A percentile compares a stretch with the other conserved stretches of the same genome.
These are phyloP conservation scores for Hypholoma sublateritium DNA, from an alignment of 768 basidiomycete genomes.

Conservation along the genomic window DNA sequence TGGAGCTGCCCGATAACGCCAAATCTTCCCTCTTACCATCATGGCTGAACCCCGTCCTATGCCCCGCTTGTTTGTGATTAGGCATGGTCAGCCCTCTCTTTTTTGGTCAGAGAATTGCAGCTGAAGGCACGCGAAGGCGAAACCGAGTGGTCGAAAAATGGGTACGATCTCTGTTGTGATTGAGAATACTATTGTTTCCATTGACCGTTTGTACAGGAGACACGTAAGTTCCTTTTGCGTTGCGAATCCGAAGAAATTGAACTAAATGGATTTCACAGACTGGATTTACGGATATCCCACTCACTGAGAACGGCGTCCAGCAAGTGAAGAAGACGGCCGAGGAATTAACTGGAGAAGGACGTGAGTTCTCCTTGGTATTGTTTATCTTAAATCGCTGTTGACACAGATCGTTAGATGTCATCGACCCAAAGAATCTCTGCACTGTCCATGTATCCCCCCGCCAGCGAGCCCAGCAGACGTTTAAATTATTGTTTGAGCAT, in stretches of 20 bases:
- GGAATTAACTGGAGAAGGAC: constrained; percentile 71
- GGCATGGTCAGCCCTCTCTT: constrained; percentile 55
- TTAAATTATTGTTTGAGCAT: constrained; percentile 71
- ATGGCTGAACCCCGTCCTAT: constrained; percentile 45
- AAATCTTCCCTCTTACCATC: constrained; percentile 1
- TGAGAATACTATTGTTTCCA: background rate
- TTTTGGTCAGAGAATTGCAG: background rate
- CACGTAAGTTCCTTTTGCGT: constrained; percentile 44
- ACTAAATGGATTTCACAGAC: constrained; percentile 49
- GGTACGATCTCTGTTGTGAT: constrained; percentile 40
- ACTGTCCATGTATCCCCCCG: constrained; percentile 86
- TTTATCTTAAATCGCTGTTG: background rate
- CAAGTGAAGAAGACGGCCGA: constrained; percentile 66
- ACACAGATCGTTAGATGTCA: constrained; percentile 45
- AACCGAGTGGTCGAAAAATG: constrained; percentile 92
- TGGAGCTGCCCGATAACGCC: background rate
- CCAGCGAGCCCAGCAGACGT: constrained; percentile 80
- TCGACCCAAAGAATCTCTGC: constrained; percentile 79
- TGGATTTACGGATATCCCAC: constrained; percentile 83
- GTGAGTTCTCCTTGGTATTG: constrained; percentile 45
- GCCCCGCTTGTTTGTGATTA: constrained; percentile 77
- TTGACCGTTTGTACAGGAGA: constrained; percentile 38
- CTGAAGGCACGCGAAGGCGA: constrained; percentile 52
- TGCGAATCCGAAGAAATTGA: background rate
- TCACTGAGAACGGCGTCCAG: constrained; percentile 74